Base-by-base conservation (phyloP, 306 rosid genomes). In the Prunus davidiana region DNA sequence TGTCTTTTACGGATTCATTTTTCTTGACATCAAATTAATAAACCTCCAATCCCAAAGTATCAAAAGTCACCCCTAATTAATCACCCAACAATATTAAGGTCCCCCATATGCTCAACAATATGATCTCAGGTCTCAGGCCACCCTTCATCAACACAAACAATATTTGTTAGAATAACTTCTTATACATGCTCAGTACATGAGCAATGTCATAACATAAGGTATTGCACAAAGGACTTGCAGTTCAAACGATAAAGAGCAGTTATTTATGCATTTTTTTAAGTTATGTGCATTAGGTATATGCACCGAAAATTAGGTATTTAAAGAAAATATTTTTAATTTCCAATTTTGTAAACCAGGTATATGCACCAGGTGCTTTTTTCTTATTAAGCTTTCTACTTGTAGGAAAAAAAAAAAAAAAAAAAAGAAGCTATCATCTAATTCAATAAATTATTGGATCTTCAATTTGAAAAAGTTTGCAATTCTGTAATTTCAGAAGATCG, bases 21-120 rank as follows among this genome's bases (percentile, higher is more conserved):
- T 32, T 30, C 52, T 75, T 75, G 79, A 28, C 79, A 65, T 3
- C 50, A n/a, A 65, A 65, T 65, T 65, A 12, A 58, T 24, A 24
- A 58, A 22, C 64, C 64, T 58, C 34, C 34, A 24, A 58, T 11
- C 43, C 43, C 18, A 6, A 52, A 16, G 22, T 5, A 1, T 52
- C 57, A 55, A 55, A 55, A 20, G 27, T 9, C 12, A 55, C 25
- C 22, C 66, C 65, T 16, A 15, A 56, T 22, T 52, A 51, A 20
- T 55, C 70, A 46, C 61, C 75, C 25, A 22, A 27, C 28, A 10
- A 47, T 22, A 50, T 46, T 22, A 25, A 32, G 64, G 20, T 16
- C 10, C 10, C 76, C 76, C 12, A 38, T 41, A 15, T 7, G 34
- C 43, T 25, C 4, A 3, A 4, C 72, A 68, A 68, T 68, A 68